Base-by-base conservation (phyloP, 2,329 filamentous ascomycete genomes). In the Penicillium sp. region DNA sequence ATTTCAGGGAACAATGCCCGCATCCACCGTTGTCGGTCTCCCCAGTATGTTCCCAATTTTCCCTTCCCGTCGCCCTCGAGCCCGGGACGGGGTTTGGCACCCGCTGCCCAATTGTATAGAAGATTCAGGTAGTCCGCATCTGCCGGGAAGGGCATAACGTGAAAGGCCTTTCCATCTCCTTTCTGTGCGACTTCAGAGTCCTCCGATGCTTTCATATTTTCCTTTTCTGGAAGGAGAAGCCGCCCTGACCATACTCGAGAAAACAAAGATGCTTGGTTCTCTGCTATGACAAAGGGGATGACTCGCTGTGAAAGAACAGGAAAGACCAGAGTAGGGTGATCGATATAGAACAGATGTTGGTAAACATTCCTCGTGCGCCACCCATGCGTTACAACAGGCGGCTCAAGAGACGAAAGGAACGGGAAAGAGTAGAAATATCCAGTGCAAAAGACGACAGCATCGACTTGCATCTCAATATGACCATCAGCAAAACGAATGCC, bases 381-480 rank as follows among this genome's bases (percentile, higher is more conserved):
- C 1, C 93, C 93, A 54, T 86, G 83, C 0, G 84, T 87, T 54
- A 93, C 81, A 2, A 92, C 70, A 0, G 84, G 79, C 0, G 86
- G 81, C 1, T 73, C 53, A 3, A 85, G 68, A 0, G 72, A 71
- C 3, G 74, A 72, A 3, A 88, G 71, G 68, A 96, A 97, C 0
- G 92, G 92, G 57, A 89, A 90, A 5, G 88, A 87, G 75, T 91
- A 96, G 55, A 96, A 84, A 68, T 96, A 98, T 0, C 93, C 93
- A 0, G 93, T 97, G 72, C 91, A 93, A 74, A 93, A 97, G 27
- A 98, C 72, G 6, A 97, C 78, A 1, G 85, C 83, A 67, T 97
- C 93, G 55, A 98, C 75, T 33, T 87, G 78, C 3, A 77, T 76
- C 68, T 92, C 89, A 10, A 88, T 69, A 0, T 79, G 80, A 2